A percentile compares a stretch with the other conserved stretches of the same genome.
Evolutionary conservation across 306 rosid species (phyloP).

Genomic region (Amphicarpaea edgeworthii): DNA sequence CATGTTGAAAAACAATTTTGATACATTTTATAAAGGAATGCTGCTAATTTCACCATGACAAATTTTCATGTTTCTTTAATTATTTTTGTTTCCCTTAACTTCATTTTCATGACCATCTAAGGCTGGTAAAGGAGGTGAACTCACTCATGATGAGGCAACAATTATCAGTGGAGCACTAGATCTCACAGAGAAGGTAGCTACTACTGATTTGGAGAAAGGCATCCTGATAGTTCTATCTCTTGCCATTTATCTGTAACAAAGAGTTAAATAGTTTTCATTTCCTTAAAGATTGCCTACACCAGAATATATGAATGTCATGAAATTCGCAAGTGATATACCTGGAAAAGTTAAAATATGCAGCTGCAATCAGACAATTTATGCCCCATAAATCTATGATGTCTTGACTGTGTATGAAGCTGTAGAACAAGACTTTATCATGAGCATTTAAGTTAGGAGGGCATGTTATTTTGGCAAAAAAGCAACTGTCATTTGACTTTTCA

Average conservation of each 20-base stretch:
- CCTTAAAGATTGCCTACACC: not conserved
- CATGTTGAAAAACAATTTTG: not conserved
- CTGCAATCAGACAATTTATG: not conserved
- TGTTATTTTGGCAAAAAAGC: constrained; percentile 21
- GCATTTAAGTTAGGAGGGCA: constrained; percentile 20
- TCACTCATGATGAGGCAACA: constrained; percentile 92
- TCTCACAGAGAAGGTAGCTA: constrained; percentile 81
- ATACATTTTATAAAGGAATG: constrained; percentile 22
- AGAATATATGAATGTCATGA: constrained; percentile 4
- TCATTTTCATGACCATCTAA: constrained; percentile 47
- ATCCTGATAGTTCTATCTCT: constrained; percentile 8
- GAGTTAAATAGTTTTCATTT: constrained; percentile 4
- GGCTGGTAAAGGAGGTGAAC: constrained; percentile 99
- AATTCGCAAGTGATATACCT: not conserved
- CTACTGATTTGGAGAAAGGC: constrained; percentile 29
- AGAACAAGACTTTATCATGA: constrained; percentile 18
- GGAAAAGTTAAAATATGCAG: not conserved
- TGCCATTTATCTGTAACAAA: not conserved
- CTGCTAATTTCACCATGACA: constrained; percentile 28
- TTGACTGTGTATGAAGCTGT: constrained; percentile 6
- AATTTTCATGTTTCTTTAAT: constrained; percentile 21
- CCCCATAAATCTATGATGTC: not conserved
- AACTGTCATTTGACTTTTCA: constrained; percentile 22
- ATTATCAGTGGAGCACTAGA: constrained; percentile 96
- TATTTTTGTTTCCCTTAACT: constrained; percentile 12